Base-by-base conservation (phyloP, 495 filamentous ascomycete species). In the Penicillium canariense region DNA sequence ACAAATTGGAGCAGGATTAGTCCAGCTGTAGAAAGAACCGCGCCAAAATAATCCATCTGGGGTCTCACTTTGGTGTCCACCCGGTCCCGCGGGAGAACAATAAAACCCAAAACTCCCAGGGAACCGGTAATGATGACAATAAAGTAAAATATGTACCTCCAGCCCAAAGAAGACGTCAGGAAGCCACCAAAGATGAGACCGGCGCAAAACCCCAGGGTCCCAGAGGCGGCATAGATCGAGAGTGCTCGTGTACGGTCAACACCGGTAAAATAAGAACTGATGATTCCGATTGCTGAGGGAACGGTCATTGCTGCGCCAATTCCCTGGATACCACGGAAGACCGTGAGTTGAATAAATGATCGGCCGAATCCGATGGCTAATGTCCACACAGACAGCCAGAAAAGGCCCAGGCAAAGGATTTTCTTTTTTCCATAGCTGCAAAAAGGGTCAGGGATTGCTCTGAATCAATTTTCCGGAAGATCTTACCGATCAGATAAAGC, bases 1-100 rank as follows among this genome's bases (percentile, higher is more conserved):
- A 72, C 69, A 26, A 72, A 72, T 42, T 72, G 69, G n/a, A 72
- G 62, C 25, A 72, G 55, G 23, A 72, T 70, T 4, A 72, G 50
- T 14, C 69, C 69, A 14, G 59, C 60, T 1, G 69, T 72, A 1
- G 69, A 72, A 31, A 72, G 54, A 11, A 68, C 28, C 9, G 69
- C 68, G 1, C 69, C 69, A 22, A 66, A 28, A 47, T 69, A 72
- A 32, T 72, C 69, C 69, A 72, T 72, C 26, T 60, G 60, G 5
- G 48, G 53, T 27, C 62, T 61, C 25, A 46, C 40, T 14, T 60
- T 49, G 11, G 56, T 34, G 4, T 45, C 38, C n/a, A 54, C 42
- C 14, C 56, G 38, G 43, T 69, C 67, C n/a, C 51, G 54, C n/a
- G 69, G 69, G 0, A 72, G 51, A 12, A 70, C 67, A 31, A 72